These are phyloP conservation scores for Tulasnella sp. DNA, from an alignment of 768 basidiomycete genomes.

Conservation along the genomic window DNA sequence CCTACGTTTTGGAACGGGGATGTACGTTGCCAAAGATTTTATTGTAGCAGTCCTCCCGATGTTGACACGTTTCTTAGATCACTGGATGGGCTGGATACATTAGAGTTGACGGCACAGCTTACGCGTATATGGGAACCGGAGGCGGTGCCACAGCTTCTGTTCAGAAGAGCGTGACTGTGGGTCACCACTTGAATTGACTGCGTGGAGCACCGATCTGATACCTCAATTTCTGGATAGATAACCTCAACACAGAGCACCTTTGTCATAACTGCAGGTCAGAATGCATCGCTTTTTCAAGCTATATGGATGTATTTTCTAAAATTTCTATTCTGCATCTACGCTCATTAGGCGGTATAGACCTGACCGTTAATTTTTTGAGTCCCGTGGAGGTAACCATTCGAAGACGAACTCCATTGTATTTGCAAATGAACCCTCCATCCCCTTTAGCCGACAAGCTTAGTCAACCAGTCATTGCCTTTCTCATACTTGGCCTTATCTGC, in stretches of 20 bases:
- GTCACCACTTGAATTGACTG: background rate
- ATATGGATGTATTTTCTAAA: constrained; percentile 28
- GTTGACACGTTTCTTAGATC: background rate
- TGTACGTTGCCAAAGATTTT: background rate
- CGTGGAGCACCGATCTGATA: background rate
- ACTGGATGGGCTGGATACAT: background rate
- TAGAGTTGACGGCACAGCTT: background rate
- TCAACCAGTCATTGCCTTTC: constrained; percentile 27
- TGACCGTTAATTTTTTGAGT: background rate
- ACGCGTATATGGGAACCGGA: background rate
- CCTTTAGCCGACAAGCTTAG: constrained; percentile 31
- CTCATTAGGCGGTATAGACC: background rate
- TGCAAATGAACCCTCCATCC: too few species aligned
- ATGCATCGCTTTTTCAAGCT: constrained; percentile 48
- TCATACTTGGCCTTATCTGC: constrained; percentile 20
- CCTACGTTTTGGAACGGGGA: background rate
- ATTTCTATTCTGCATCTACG: background rate
- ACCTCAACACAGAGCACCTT: constrained; percentile 59
- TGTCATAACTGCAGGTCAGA: constrained; percentile 50
- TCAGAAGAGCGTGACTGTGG: background rate
- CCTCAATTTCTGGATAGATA: constrained; percentile 33
- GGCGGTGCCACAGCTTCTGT: background rate
- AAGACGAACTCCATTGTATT: too few species aligned
- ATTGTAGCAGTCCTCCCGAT: background rate
- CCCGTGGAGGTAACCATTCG: constrained; percentile 29